Conservation (phyloP, 2,329 filamentous ascomycete genomes). For the Sodiomyces alkalinus region DNA sequence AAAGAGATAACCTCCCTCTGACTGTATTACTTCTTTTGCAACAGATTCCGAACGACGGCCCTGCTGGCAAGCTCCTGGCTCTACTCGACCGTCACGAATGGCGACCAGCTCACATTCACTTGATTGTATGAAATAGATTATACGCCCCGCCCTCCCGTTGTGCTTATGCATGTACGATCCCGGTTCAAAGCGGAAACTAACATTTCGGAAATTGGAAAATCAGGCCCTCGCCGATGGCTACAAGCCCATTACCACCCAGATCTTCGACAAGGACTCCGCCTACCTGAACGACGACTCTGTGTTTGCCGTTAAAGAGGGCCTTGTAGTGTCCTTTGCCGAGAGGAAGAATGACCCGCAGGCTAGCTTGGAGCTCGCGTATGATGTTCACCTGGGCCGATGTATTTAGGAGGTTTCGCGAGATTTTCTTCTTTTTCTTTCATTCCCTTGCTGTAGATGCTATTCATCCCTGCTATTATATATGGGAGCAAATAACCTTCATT, state of each 20-base stretch:
- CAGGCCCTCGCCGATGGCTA: constrained; percentile 39
- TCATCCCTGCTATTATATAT: too few species aligned
- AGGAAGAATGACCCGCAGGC: constrained; percentile 27
- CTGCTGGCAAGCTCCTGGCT: constrained; percentile 33
- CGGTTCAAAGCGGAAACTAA: too few species aligned
- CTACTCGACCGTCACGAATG: constrained; percentile 40
- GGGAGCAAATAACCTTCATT: too few species aligned
- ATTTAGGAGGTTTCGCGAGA: too few species aligned
- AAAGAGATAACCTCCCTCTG: too few species aligned
- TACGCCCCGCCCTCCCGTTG: too few species aligned
- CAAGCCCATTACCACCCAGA: constrained; percentile 55
- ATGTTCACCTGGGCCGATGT: constrained; percentile 42
- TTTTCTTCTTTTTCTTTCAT: too few species aligned
- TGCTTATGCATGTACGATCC: too few species aligned
- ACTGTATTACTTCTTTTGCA: too few species aligned
- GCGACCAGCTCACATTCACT: constrained; percentile 45
- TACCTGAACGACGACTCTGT: constrained; percentile 40
- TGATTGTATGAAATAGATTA: constrained; percentile 27
- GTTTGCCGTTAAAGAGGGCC: constrained; percentile 37
- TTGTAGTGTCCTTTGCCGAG: constrained; percentile 26
- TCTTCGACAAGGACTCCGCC: constrained; percentile 54
- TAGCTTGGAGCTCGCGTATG: constrained; percentile 43
- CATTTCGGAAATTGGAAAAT: too few species aligned
- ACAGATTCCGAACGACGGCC: constrained; percentile 30
- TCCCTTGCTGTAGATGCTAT: too few species aligned